A percentile compares a stretch with the other conserved stretches of the same genome.
phyloP scores from a whole-genome alignment of 1,284 basidiomycete species.

The Mycena sp. region DNA sequence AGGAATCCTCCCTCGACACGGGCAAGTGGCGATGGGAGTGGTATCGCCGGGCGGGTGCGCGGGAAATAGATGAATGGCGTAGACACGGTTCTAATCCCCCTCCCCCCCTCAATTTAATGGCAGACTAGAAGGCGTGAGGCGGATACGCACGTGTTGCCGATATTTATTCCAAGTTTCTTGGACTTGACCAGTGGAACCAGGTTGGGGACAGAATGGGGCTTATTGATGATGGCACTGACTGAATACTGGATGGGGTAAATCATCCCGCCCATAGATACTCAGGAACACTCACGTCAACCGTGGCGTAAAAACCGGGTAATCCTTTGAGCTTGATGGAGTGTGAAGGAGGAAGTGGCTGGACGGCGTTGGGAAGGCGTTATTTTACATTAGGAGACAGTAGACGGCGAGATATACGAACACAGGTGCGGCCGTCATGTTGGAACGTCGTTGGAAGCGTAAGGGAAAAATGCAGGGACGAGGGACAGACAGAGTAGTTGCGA shows the following conservation, averaged over 20 bases:
- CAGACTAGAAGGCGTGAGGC: conserved; percentile 12
- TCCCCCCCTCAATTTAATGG: conserved; percentile 31
- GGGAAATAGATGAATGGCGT: conserved; percentile 75
- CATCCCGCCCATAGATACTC: background rate
- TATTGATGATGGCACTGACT: conserved; percentile 57
- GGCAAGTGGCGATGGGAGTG: conserved; percentile 59
- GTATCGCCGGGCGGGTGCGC: conserved; percentile 64
- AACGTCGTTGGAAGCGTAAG: conserved; percentile 67
- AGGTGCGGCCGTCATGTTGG: conserved; percentile 60
- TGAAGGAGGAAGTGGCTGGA: conserved; percentile 69
- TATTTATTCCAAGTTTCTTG: conserved; percentile 54
- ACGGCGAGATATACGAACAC: conserved; percentile 54
- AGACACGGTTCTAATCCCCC: conserved; percentile 54
- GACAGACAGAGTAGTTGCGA: conserved; percentile 53
- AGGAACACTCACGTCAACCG: conserved; percentile 51
- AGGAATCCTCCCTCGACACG: conserved; percentile 48
- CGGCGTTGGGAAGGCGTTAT: conserved; percentile 16
- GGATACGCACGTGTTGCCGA: conserved; percentile 53
- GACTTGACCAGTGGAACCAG: conserved; percentile 55
- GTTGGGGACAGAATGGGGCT: conserved; percentile 49
- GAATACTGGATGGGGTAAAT: conserved; percentile 52
- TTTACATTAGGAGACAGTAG: background rate
- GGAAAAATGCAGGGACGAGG: conserved; percentile 60
- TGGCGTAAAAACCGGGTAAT: conserved; percentile 72
- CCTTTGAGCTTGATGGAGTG: conserved; percentile 69